A percentile compares a stretch with the other conserved stretches of the same genome.
Evolutionary conservation across 768 basidiomycete species (phyloP).

Genomic region (Royoungia palumana): DNA sequence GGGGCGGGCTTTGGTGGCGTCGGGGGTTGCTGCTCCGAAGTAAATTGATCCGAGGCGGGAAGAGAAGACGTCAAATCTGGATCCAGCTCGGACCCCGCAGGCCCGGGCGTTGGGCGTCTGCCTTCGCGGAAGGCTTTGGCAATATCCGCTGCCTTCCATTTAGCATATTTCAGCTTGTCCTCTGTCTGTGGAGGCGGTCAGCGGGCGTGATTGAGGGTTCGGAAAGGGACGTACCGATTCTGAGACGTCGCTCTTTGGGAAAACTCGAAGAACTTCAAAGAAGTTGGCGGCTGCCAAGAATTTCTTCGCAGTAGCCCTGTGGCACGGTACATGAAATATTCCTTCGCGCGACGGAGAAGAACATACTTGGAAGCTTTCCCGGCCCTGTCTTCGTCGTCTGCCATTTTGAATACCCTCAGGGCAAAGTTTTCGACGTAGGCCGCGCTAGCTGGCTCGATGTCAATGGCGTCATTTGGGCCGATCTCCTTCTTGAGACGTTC

Average conservation of each 20-base stretch:
- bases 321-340: conserved; percentile 5
- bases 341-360: neutral
- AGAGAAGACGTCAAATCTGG: conserved; percentile 15
- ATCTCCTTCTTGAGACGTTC: conserved; percentile 80
- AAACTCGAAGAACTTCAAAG: conserved; percentile 81
- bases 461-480: conserved; percentile 72
- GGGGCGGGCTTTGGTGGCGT: conserved; percentile 20
- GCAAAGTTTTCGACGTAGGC: conserved; percentile 97
- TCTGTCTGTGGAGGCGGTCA: conserved; percentile 51
- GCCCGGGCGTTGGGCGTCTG: conserved; percentile 74
- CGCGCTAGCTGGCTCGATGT: conserved; percentile 75
- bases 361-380: conserved; percentile 72
- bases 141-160: conserved; percentile 97
- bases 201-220: neutral
- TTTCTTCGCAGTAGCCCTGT: conserved; percentile 86
- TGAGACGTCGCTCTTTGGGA: conserved; percentile 55
- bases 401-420: conserved; percentile 77
- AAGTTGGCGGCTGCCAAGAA: conserved; percentile 95
- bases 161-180: conserved; percentile 88
- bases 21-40: conserved; percentile 14
- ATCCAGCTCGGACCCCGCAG: conserved; percentile 47
- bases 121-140: conserved; percentile 95
- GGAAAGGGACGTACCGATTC: conserved; percentile 47
- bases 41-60: conserved; percentile 13
- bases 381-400: conserved; percentile 87